Evolutionary conservation across 2,329 filamentous ascomycete species (phyloP), one percentile per base, ranked within the genome.

Genomic region (Talaromyces verruculosus): DNA sequence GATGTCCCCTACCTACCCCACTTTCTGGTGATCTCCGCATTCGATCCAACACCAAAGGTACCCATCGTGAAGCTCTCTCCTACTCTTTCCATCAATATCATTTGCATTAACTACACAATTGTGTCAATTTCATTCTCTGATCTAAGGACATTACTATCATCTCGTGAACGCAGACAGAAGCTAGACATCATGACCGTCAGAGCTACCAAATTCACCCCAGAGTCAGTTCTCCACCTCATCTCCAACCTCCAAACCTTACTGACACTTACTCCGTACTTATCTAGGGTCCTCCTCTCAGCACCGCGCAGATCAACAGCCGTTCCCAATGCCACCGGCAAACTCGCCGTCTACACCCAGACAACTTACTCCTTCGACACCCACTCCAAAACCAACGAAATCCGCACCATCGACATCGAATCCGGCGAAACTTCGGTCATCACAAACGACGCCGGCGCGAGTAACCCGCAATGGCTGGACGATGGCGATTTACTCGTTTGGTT

Each of bases 311-410:
- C 80, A 39, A 73, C 79, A 47, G 81, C 78, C 47, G 69, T 77
- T 61, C 81, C 82, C 33, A 82, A 81, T 69, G 71, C 80, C 1
- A 73, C 78, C 28, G 82, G 82, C n/a, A 82, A 77, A 15, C 75
- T 82, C 33, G 78, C 80, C 5, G 75, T 83, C 11, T 83, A 82
- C 70, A 82, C 79, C 8, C 80, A 83, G 63, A 80, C 81, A 1
- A 76, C 77, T n/a, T 84, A 84, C 68, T 83, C 81, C 25, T 84
- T 84, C 69, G 79, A 83, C 35, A 79, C 79, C 0, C 81, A 83
- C 69, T 76, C 77, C 43, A 81, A 81, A 68, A 81, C 75, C 37
- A 79, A 76, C 57, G 82, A 83, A 67, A 80, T 83, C 55, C 77
- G 79, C 28, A 77, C 82, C 3, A 68, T 83, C 3, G 79, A 83